Base-by-base conservation (phyloP, 148 eudicot genomes). In the Suaeda aralocaspica region DNA sequence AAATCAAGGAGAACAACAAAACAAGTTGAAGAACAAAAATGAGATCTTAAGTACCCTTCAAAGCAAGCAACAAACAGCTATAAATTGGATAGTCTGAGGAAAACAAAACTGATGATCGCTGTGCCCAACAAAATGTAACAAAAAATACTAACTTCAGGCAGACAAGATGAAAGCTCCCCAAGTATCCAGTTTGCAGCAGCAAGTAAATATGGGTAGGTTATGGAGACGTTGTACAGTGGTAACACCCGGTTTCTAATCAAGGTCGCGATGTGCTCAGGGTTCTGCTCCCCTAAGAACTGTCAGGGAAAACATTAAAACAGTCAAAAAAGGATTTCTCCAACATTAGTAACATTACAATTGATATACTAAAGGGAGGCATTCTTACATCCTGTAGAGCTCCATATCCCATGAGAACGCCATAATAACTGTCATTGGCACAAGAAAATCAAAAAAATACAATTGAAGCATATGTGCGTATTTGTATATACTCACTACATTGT, bases 121-220 rank as follows among this genome's bases (percentile, higher is more conserved):
- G 46, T 68, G 51, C 31, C 59, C 9, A 31, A 10, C 8, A n/a
- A 26, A 59, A 63, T 6, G 26, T 26, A 44, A 42, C 18, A 34
- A 6, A 39, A 14, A 57, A 28, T 52, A 72, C 87, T 81, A 78
- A 89, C 95, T 76, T 87, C 85, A 59, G 96, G 81, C 59, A 89
- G 82, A 76, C 82, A 89, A 52, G 89, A 82, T 19, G 84, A 83
- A 70, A 89, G 87, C 79, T 89, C 96, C 77, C 91, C 91, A 73
- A 89, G 92, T 56, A 89, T 82, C 96, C 96, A 89, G 74, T 82
- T 89, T 56, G 96, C 89, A 74, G 88, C 86, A 61, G 88, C 96
- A 73, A 79, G 55, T 80, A 89, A 72, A 79, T 82, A 85, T 64
- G 96, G 88, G 51, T 59, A 73, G 41, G 73, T 50, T 26, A 30